phyloP scores from a whole-genome alignment of 2,329 filamentous ascomycete genomes.

The Aspergillus sp. region DNA sequence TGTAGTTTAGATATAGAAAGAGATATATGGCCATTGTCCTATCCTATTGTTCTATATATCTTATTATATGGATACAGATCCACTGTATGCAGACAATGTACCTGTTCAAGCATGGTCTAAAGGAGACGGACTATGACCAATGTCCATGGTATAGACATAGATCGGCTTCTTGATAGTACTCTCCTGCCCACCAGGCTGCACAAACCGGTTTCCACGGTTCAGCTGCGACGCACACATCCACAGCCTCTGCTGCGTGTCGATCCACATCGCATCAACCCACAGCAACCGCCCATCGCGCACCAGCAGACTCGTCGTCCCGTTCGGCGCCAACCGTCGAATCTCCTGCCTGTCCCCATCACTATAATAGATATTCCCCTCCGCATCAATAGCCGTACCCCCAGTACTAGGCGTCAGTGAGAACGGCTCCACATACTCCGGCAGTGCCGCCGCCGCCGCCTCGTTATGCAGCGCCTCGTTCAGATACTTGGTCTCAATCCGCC shows the following conservation, averaged over 20 bases:
- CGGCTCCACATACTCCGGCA: slow-evolving; percentile 17
- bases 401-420: slow-evolving; percentile 38
- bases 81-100: no score
- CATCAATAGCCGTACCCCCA: slow-evolving; percentile 41
- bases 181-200: no score
- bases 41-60: no score
- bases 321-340: slow-evolving; percentile 9
- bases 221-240: slow-evolving; percentile 10
- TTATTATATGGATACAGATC: no score
- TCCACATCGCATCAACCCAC: slow-evolving; percentile 11
- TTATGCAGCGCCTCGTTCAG: slow-evolving; percentile 19
- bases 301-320: slow-evolving; percentile 1
- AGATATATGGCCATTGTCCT: not conserved
- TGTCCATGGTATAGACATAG: no score
- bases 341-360: slow-evolving; percentile 32
- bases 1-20: not conserved
- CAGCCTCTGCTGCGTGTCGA: slow-evolving; percentile 2
- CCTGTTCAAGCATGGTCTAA: no score
- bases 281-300: slow-evolving; percentile 5
- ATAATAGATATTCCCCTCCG: slow-evolving; percentile 38
- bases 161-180: not conserved
- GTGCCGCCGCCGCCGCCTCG: slow-evolving; percentile 20
- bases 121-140: no score
- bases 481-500: slow-evolving; percentile 33
- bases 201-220: not conserved